Evolutionary conservation across 192 early-diverging fungal species (phyloP), one percentile per base, ranked within the genome.

Genomic region (Globomyces pollinis-pini): DNA sequence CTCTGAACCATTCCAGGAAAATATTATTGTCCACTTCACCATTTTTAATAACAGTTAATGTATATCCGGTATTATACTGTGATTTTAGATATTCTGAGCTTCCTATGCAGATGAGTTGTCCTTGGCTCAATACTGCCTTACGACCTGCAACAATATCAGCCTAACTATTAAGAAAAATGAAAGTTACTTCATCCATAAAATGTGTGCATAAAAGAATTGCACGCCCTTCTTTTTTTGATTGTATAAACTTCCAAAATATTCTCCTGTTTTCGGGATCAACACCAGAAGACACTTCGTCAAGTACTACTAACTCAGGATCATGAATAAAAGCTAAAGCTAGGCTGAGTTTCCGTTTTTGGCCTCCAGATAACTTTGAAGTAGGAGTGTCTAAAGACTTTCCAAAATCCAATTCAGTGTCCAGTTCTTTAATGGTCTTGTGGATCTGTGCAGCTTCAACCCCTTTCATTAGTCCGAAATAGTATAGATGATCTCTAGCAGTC

Each of bases 291-390:
- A 79, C 75, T 47, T 84, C 83, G 57, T 84, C 83, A 49, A 84
- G 39, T 16, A 71, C n/a, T n/a, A 71, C 44, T 4, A 71, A 16
- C n/a, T 70, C 65, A 6, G 86, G 88, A 60, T 88, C 83, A 20
- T 86, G 84, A 41, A 90, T 81, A 1, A 84, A 85, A 13, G 88
- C 78, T 50, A 90, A 84, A 30, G 86, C 72, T 57, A 88, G 68
- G 5, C 79, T 83, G 38, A 90, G 64, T 50, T 84, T 75, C 18
- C 88, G 71, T 66, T 88, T 88, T 86, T 88, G 87, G n/a, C 83
- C 77, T 26, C 78, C 79, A 24, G 74, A 79, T 5, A 43, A 18
- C 16, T 43, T 43, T 7, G 41, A n/a, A 16, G 8, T 12, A 1
- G 18, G 13, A 41, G 50, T 26, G 65, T 43, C 21, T 63, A 59